Evolutionary conservation across 2,329 filamentous ascomycete genomes (phyloP), one percentile per base, ranked within the genome.

Genomic region (Cladophialophora bantiana): DNA sequence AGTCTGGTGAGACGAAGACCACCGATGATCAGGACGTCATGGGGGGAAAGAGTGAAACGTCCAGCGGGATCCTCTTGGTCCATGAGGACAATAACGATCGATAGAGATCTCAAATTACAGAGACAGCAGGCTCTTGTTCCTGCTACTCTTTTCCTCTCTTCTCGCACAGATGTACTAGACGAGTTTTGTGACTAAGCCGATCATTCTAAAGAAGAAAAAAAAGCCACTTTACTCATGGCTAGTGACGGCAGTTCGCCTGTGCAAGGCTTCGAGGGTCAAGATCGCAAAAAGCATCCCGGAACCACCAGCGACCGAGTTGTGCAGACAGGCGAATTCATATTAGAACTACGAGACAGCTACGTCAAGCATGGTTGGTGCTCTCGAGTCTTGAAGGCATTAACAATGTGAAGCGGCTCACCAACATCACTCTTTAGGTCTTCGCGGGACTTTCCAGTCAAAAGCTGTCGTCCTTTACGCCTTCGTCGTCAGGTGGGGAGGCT

Each of bases 391-490:
- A 20, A 26, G 12, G n/a, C 42, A 18, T 20, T 48, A 18, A 48
- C 5, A 15, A 18, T 50, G 45, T 10, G 13, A 50, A 9, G 18
- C 45, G 10, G 18, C 20, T 50, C 9, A 54, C 45, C 45, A 20
- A 26, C 12, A 20, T 12, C n/a, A 36, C 7, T 35, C 15, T 31
- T 31, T n/a, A 65, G 83, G 83, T 2, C 78, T 85, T 61, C 73
- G 72, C 4, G 83, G 84, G 5, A 74, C 85, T n/a, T 79, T 83
- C 57, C 74, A 76, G 12, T 84, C 81, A 64, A 77, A 77, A 15
- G 85, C 84, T 73, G 83, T 85, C 52, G 77, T 83, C 32, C 76
- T 83, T 48, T 85, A 83, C 69, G 84, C 84, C 1, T 78, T 79
- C 2, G 84, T 84, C 68, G 82, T 82, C 2, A 83, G 83, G 1